Conservation (phyloP, 257 asterid genomes). For the Echites panduratus region DNA sequence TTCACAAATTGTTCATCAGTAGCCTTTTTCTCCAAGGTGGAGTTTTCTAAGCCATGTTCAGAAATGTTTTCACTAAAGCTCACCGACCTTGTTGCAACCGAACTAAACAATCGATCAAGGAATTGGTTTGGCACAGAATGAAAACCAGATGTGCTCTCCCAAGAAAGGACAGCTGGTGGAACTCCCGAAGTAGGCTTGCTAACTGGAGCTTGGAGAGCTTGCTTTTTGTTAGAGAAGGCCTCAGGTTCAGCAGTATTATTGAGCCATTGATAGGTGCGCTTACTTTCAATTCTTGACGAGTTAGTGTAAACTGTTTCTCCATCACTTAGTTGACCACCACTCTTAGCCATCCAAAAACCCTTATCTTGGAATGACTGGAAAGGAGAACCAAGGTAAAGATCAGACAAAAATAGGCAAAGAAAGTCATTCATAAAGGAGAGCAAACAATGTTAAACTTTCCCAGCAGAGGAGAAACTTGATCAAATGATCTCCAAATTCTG, state of each 20-base stretch:
- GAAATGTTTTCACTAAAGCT: constrained; percentile 34
- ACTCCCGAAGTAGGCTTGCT: constrained; percentile 44
- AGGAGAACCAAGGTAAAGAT: constrained; percentile 7
- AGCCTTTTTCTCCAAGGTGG: constrained; percentile 29
- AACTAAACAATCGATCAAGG: constrained; percentile 63
- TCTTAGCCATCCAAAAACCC: constrained; percentile 74
- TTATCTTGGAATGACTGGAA: constrained; percentile 50
- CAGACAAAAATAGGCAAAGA: background rate
- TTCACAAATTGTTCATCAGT: constrained; percentile 39
- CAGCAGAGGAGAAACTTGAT: background rate
- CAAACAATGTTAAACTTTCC: background rate
- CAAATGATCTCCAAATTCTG: background rate
- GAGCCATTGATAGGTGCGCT: constrained; percentile 67
- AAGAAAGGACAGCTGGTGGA: constrained; percentile 34
- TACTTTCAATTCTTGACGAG: constrained; percentile 52
- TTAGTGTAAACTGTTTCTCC: constrained; percentile 55
- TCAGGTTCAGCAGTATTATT: constrained; percentile 54
- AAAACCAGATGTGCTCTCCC: constrained; percentile 66
- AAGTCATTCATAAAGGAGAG: background rate
- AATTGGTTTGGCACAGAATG: constrained; percentile 49
- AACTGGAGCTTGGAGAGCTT: constrained; percentile 42
- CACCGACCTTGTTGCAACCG: constrained; percentile 36
- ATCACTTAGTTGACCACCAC: constrained; percentile 46
- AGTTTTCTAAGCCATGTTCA: constrained; percentile 34
- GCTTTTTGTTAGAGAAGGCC: constrained; percentile 64